Evolutionary conservation across 192 early-diverging fungal genomes (phyloP).

Genomic region (Paraglomus brasilianum): DNA sequence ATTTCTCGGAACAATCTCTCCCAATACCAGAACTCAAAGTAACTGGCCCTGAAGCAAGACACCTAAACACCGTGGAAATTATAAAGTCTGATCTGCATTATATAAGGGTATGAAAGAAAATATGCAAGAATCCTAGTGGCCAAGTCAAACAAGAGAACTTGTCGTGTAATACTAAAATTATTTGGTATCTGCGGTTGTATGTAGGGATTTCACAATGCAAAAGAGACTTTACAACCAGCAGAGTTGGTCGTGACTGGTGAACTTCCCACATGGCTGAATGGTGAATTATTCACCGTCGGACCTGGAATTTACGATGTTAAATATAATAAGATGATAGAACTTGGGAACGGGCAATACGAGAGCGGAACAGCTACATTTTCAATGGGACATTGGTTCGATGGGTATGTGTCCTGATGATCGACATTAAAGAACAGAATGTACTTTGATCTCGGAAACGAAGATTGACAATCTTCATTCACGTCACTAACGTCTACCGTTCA

Average conservation of each 20-base stretch:
- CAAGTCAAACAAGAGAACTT: neutral
- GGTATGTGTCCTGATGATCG: constrained; percentile 36
- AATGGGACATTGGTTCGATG: constrained; percentile 74
- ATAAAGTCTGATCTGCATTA: neutral
- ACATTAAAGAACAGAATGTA: neutral
- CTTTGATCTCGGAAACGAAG: neutral
- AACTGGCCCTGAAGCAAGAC: neutral
- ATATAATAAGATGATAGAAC: constrained; percentile 57
- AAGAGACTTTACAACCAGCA: constrained; percentile 31
- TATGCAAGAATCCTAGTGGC: no score
- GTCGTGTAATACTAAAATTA: neutral
- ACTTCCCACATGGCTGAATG: constrained; percentile 65
- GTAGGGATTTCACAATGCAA: constrained; percentile 18
- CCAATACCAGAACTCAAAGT: neutral
- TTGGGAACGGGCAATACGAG: constrained; percentile 57
- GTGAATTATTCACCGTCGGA: constrained; percentile 64
- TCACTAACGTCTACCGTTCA: neutral
- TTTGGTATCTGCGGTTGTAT: neutral
- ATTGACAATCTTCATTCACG: neutral
- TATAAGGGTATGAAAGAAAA: neutral
- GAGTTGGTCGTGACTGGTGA: constrained; percentile 54
- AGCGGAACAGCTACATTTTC: constrained; percentile 64
- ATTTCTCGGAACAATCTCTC: constrained; percentile 7
- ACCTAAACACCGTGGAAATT: neutral
- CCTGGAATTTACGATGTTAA: constrained; percentile 67